phyloP scores from a whole-genome alignment of 75 land plant species.

The Larix kaempferi region DNA sequence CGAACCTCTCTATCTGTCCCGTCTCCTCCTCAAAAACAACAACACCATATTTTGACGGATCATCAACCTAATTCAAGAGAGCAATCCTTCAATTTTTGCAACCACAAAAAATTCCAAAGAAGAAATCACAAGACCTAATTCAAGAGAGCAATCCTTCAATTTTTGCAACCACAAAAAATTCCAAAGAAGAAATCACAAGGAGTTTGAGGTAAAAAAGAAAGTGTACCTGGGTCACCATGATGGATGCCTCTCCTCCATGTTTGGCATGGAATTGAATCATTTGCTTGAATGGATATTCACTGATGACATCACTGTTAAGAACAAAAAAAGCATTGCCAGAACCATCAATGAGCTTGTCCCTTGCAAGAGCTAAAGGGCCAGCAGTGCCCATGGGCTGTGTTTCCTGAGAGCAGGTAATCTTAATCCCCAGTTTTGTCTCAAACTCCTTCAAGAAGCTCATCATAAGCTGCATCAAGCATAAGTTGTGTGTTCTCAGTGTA shows the following conservation, averaged over 20 bases:
- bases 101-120: too few species aligned
- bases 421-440: slow-evolving; percentile 76
- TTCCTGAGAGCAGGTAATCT: slow-evolving; percentile 88
- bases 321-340: slow-evolving; percentile 87
- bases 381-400: slow-evolving; percentile 97
- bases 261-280: slow-evolving; percentile 83
- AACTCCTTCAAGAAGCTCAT: slow-evolving; percentile 85
- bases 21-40: slow-evolving; percentile 74
- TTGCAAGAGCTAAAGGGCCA: slow-evolving; percentile 89
- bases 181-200: too few species aligned
- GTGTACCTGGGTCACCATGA: slow-evolving; percentile 94
- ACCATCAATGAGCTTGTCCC: slow-evolving; percentile 75
- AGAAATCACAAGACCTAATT: too few species aligned
- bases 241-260: slow-evolving; percentile 92
- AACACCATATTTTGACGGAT: slow-evolving; percentile 91
- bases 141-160: too few species aligned
- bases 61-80: slow-evolving; percentile 59
- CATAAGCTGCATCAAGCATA: slow-evolving; percentile 66
- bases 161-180: neutral
- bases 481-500: neutral
- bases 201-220: neutral
- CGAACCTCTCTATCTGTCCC: slow-evolving; percentile 77
- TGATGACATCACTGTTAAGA: slow-evolving; percentile 94
- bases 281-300: slow-evolving; percentile 85
- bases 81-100: too few species aligned